phyloP scores from a whole-genome alignment of 2,329 filamentous ascomycete genomes.

The Scleromitrula shiraiana region DNA sequence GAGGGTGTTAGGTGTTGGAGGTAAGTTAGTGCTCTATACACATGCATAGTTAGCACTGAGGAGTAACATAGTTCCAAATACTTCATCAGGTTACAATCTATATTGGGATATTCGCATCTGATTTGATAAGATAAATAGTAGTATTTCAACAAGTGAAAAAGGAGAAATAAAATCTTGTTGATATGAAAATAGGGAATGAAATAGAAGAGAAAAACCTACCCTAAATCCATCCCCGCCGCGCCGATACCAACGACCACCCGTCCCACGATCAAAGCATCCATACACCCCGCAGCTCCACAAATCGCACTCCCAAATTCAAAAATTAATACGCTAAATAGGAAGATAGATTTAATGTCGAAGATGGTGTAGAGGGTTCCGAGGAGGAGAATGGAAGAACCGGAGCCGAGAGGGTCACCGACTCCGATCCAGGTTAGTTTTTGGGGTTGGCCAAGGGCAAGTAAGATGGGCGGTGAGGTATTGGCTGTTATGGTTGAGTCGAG shows the following conservation, averaged over 20 bases:
- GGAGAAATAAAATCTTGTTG: no score
- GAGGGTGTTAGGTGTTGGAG: not conserved
- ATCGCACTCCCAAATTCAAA: slow-evolving; percentile 22
- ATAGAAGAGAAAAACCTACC: not conserved
- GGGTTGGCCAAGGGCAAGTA: slow-evolving; percentile 23
- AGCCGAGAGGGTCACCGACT: slow-evolving; percentile 25
- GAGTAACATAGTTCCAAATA: no score
- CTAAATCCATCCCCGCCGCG: slow-evolving; percentile 20
- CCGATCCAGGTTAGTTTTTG: slow-evolving; percentile 25
- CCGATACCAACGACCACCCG: slow-evolving; percentile 28
- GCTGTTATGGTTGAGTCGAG: slow-evolving; percentile 1
- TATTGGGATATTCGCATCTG: no score
- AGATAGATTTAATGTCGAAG: slow-evolving; percentile 21
- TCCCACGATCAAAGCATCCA: slow-evolving; percentile 37
- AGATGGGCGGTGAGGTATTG: slow-evolving; percentile 24
- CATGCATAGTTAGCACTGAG: not conserved
- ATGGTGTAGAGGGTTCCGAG: slow-evolving; percentile 13
- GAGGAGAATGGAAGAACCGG: slow-evolving; percentile 21
- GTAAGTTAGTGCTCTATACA: not conserved
- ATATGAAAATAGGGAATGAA: not conserved
- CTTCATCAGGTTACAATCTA: no score
- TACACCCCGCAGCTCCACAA: slow-evolving; percentile 24
- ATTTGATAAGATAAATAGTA: no score
- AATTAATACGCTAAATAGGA: slow-evolving; percentile 24
- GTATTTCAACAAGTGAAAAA: no score